Evolutionary conservation across 192 early-diverging fungal genomes (phyloP), one percentile per base, ranked within the genome.

Genomic region (Coemansia sp.): DNA sequence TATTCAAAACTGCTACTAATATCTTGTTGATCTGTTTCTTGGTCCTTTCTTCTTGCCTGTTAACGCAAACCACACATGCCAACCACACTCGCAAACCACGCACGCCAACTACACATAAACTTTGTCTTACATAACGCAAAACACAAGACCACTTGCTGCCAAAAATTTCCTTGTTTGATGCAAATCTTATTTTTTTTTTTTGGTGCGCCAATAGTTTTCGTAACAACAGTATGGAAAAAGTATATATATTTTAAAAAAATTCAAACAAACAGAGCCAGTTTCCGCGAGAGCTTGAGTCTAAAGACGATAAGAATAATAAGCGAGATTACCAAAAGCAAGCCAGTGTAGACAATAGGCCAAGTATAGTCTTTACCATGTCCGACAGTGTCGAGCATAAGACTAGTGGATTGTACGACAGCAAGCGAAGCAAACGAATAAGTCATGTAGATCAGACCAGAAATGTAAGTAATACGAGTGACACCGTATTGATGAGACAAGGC

Each of bases 391-490:
- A 82, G 73, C 72, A 82, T 69, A 53, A 75, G 31, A 51, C 74
- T 73, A n/a, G 80, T 54, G 9, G 70, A 64, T 53, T 77, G 80
- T 27, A 69, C 67, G 19, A 73, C 75, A 0, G 63, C 62, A 5
- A 82, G 68, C 18, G 71, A 73, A 10, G 71, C 68, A 18, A 77
- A 27, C 8, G 75, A 73, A 44, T 72, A 72, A 7, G 71, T 67
- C 74, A 74, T 73, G 55, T 77, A 77, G n/a, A 82, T 64, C 53
- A 82, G 28, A 4, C 80, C 80, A 27, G 75, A 72, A 18, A 77
- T 77, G 18, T 73, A 77, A n/a, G 74, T 72, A 19, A 77, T 73
- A 10, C 71, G 50, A 1, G 57, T 16, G 0, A 82, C 74, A 14
- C 80, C 80, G 31, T 68, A 73, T 34, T 74, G 19, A 24, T 73